Base-by-base conservation (phyloP, 768 basidiomycete species). In the Macrolepiota albuminosa region DNA sequence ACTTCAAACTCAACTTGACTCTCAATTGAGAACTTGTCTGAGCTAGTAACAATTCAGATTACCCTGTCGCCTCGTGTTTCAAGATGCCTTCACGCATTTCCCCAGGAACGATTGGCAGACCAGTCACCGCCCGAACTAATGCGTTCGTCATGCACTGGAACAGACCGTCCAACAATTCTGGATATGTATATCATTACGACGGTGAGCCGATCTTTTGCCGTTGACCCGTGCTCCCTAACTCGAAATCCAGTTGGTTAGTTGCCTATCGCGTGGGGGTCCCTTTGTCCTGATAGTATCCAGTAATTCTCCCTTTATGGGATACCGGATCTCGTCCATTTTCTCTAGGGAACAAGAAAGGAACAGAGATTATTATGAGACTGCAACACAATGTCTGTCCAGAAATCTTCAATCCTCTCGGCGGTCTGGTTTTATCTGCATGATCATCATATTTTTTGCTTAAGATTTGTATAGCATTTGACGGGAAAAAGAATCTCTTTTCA, bases 401-500 rank as follows among this genome's bases (percentile, higher is more conserved):
- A 13, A 40, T 69, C 5, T 75, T 75, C 53, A 62, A 56, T 7
- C 67, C 67, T 6, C 59, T 65, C 7, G 73, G 69, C 43, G 72
- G 71, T 70, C 18, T 56, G 67, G 13, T 11, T 13, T 50, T 37
- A 53, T 54, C n/a, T 26, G 36, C 29, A 8, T 48, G 18, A 45
- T 43, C 11, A n/a, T n/a, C 2, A 4, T 33, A 29, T 14, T 2
- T 11, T 8, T 57, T 14, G 42, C 50, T 56, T 18, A 61, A 37
- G 24, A 29, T 40, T 10, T 2, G 1, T 55, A 10, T 21, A 75
- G 74, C 71, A 1, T 75, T 63, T 53, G 74, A 74, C 56, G 74
- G 74, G 8, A 71, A 72, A 56, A 70, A 71, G 49, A 75, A 75
- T 50, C 54, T 75, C 0, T 75, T 66, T 43, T 70, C 72, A 1